Base-by-base conservation (phyloP, 2,329 filamentous ascomycete genomes). In the Hypoxylon rubiginosum region DNA sequence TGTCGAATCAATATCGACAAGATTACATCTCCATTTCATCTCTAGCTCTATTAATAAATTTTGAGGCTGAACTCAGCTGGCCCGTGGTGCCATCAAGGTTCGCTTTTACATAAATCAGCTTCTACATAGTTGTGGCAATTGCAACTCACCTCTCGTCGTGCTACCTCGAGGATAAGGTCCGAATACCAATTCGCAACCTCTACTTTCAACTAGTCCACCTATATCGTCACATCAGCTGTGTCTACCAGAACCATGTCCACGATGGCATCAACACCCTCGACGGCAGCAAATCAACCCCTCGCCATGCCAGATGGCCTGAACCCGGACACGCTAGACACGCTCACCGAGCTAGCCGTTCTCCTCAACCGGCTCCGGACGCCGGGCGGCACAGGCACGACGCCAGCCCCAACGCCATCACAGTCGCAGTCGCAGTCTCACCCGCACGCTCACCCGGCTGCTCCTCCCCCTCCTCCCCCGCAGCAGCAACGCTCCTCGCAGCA, bases 271-370 rank as follows among this genome's bases (percentile, higher is more conserved):
- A 49, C 60, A 36, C 56, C 36, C 15, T n/a, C 41, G 9, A 17
- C 17, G 13, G 30, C 58, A 13, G 6, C 4, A 32, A 30, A 26
- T 19, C 26, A 21, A 41, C 17, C 56, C 21, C 83, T 85, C 75
- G 81, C 83, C 68, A 81, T 87, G 63, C 85, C 90, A 32, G 81
- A 86, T 2, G 88, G 91, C 60, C 91, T 96, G 67, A 87, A 92
- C 53, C 92, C 94, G 28, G 91, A 94, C 79, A 89, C 89, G 53
- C 93, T 97, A 81, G 94, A 97, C 82, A 88, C 93, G 72, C 87
- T 97, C 58, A 93, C 94, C 26, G 89, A 94, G 74, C 88, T 97
- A 58, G 90, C 93, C 74, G 85, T 89, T 64, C 88, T 97, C 71
- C 88, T 97, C 66, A 84, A 89, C 70, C 92, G 92, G 54, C 86